Conservation (phyloP, 805 yeast genomes). For the Zygosaccharomyces lentus region DNA sequence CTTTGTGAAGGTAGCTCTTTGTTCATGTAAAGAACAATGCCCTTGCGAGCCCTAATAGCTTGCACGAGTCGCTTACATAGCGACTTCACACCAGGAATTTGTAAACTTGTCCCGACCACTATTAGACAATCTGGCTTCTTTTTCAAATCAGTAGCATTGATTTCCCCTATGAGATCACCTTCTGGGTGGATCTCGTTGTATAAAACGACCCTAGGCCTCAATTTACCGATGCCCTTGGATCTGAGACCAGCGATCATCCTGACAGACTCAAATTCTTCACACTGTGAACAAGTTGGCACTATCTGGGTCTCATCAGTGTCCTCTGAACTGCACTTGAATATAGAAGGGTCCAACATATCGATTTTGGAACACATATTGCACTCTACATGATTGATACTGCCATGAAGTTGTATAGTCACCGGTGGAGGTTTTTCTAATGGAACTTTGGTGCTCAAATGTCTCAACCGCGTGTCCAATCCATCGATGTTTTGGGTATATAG, state of each 20-base stretch:
- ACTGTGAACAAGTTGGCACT: slow-evolving; percentile 60
- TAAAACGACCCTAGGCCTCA: slow-evolving; percentile 62
- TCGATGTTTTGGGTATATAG: slow-evolving; percentile 89
- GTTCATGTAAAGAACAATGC: slow-evolving; percentile 60
- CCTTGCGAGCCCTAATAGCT: slow-evolving; percentile 52
- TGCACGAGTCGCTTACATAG: slow-evolving; percentile 57
- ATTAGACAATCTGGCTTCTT: slow-evolving; percentile 70
- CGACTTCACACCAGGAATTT: slow-evolving; percentile 69
- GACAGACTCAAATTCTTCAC: slow-evolving; percentile 54
- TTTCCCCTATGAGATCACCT: slow-evolving; percentile 78
- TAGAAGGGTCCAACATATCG: slow-evolving; percentile 47
- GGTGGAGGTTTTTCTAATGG: slow-evolving; percentile 51
- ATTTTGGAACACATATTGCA: slow-evolving; percentile 73
- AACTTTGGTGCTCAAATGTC: slow-evolving; percentile 44
- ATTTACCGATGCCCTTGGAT: slow-evolving; percentile 54
- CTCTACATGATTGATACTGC: slow-evolving; percentile 65
- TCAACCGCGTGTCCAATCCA: slow-evolving; percentile 62
- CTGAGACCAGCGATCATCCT: slow-evolving; percentile 61
- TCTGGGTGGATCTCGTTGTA: slow-evolving; percentile 82
- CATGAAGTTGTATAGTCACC: slow-evolving; percentile 76
- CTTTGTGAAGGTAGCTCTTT: slow-evolving; percentile 51
- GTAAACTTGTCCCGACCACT: slow-evolving; percentile 80
- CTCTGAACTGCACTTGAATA: slow-evolving; percentile 40
- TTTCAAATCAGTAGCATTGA: slow-evolving; percentile 61
- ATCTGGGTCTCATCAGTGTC: slow-evolving; percentile 25